Evolutionary conservation across 2,329 filamentous ascomycete genomes (phyloP).

Genomic region (Diplodia intermedia): DNA sequence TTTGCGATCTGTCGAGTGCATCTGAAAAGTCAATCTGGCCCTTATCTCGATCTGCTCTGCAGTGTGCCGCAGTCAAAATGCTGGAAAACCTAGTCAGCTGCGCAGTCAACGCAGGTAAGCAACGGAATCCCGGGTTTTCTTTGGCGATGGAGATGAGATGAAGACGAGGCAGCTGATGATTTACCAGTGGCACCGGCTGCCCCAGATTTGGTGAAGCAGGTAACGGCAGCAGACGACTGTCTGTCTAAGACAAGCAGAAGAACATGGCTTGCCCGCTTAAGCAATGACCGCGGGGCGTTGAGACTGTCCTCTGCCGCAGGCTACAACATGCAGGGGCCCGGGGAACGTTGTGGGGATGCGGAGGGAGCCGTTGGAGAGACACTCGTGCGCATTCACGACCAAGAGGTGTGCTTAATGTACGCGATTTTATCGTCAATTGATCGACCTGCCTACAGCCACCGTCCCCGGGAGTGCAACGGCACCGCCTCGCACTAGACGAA

Average conservation of each 20-base stretch:
- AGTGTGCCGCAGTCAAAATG: constrained; percentile 8
- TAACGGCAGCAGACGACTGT: neutral
- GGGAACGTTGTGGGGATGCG: constrained; percentile 12
- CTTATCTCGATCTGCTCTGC: constrained; percentile 16
- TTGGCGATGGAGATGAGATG: constrained; percentile 2
- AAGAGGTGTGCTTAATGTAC: neutral
- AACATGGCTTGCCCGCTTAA: neutral
- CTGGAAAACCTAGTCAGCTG: constrained; percentile 2
- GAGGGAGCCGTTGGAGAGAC: constrained; percentile 3
- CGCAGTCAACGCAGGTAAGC: neutral
- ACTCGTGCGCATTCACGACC: constrained; percentile 2
- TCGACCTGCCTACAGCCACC: neutral
- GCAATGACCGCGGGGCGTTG: neutral
- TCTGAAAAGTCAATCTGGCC: neutral
- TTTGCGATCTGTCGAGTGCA: constrained; percentile 15
- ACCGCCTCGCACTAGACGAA: constrained; percentile 16
- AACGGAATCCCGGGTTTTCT: constrained; percentile 10
- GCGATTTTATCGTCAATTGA: neutral
- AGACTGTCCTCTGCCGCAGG: neutral
- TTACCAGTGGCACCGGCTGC: neutral
- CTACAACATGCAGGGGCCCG: constrained; percentile 12
- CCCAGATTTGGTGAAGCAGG: neutral
- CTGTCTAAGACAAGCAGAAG: constrained; percentile 13
- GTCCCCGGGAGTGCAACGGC: neutral
- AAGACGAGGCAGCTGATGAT: neutral